Evolutionary conservation across 495 filamentous ascomycete species (phyloP), one percentile per base, ranked within the genome.

Genomic region (Neohortaea acidophila): DNA sequence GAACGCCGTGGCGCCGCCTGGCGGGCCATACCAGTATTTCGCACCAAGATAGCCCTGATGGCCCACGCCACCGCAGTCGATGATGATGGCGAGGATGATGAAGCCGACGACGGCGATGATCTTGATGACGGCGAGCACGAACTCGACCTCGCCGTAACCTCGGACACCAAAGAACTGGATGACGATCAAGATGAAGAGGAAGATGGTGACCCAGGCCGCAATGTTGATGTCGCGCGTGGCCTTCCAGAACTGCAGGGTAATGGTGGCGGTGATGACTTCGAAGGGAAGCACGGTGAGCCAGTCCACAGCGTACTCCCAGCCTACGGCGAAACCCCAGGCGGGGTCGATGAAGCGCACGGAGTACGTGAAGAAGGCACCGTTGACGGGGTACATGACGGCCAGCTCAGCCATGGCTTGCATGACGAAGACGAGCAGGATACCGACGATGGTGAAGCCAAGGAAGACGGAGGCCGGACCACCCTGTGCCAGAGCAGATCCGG

Each of bases 271-370:
- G 37, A 92, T 81, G 36, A 94, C 80, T 59, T 97, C 89, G 22
- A 94, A 65, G 0, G 89, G 89, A 12, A 97, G 60, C 2, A 85
- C 75, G 24, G 84, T 66, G 0, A 97, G 70, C 89, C 89, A 97
- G 63, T 92, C 83, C 49, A 97, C 53, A 3, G 83, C 84, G 56
- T 97, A 97, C 45, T 94, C 93, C 87, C 86, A 94, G 20, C 89
- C 89, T 83, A 94, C 92, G 31, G 89, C 86, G 51, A 94, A 94
- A 0, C 89, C 89, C 62, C 64, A 65, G 45, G 52, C 63, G 13
- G 41, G 15, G 38, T 61, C 64, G 28, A 59, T 66, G 41, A 59
- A 62, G 38, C 38, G 31, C 33, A 34, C 17, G 40, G 39, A 30
- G 43, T 51, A 56, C 21, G 38, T 53, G 33, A 36, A 44, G 45